A percentile compares a stretch with the other conserved stretches of the same genome.
phyloP scores from a whole-genome alignment of 2,329 filamentous ascomycete genomes.

The Fusarium sp. region DNA sequence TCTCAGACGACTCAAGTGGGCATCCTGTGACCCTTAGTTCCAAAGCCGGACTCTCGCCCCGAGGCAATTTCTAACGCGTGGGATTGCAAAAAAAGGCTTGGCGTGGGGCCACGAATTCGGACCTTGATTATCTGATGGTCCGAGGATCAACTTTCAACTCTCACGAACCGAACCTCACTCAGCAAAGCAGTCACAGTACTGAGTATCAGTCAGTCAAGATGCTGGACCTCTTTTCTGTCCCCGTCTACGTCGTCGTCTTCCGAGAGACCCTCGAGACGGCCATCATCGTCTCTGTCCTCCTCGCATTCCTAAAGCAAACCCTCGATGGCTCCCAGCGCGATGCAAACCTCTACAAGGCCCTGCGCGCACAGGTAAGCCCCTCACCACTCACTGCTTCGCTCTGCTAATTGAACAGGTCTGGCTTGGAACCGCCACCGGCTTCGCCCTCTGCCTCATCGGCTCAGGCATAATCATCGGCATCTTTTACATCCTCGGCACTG shows the following conservation, averaged over 20 bases:
- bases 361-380: conserved; percentile 71
- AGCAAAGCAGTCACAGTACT: not conserved
- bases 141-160: not conserved
- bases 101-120: conserved; percentile 19
- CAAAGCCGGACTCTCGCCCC: conserved; percentile 14
- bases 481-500: conserved; percentile 75
- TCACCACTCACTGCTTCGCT: no score
- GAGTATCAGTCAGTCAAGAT: conserved; percentile 49
- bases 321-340: conserved; percentile 74
- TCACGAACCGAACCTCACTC: not conserved
- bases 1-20: conserved; percentile 25
- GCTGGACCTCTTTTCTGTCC: conserved; percentile 79
- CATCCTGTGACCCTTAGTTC: conserved; percentile 33
- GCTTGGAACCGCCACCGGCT: conserved; percentile 57
- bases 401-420: conserved; percentile 59
- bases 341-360: conserved; percentile 71
- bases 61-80: conserved; percentile 27
- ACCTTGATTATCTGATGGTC: conserved; percentile 32
- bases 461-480: conserved; percentile 77
- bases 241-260: conserved; percentile 92
- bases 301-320: conserved; percentile 87
- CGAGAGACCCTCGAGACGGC: conserved; percentile 85
- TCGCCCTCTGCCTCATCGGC: conserved; percentile 71
- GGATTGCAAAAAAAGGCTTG: conserved; percentile 13
- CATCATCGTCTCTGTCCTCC: conserved; percentile 86